Conservation (phyloP, 2,329 filamentous ascomycete species). For the Aspergillus jensenii region DNA sequence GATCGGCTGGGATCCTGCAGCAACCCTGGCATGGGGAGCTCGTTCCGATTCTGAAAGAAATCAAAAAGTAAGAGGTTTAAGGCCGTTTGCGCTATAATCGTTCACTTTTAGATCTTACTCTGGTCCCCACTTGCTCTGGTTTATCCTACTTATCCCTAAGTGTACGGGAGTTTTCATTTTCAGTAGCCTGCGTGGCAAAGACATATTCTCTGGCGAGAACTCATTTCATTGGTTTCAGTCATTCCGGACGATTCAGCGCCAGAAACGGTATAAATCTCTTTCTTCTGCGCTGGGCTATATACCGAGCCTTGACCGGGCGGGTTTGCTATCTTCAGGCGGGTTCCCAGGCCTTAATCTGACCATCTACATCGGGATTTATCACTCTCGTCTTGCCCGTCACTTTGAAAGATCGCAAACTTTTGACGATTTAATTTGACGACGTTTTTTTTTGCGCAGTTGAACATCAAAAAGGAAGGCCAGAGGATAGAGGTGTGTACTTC, state of each 20-base stretch:
- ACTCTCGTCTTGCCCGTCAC: not conserved
- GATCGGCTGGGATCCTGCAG: conserved; percentile 28
- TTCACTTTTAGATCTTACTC: conserved; percentile 23
- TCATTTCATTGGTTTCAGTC: conserved; percentile 4
- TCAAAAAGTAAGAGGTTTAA: conserved; percentile 17
- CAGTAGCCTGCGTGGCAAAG: conserved; percentile 19
- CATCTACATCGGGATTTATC: not conserved
- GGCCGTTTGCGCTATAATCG: conserved; percentile 28
- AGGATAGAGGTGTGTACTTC: not conserved
- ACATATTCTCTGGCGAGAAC: conserved; percentile 10
- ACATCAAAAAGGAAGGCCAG: not conserved
- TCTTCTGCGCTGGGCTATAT: conserved; percentile 1
- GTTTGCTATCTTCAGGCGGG: not conserved
- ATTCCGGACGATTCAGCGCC: not conserved
- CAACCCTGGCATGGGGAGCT: conserved; percentile 28
- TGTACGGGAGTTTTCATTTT: conserved; percentile 17
- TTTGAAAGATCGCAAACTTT: not conserved
- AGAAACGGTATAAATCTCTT: conserved; percentile 1
- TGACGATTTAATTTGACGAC: not conserved
- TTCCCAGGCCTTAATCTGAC: not conserved
- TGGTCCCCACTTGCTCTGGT: conserved; percentile 9
- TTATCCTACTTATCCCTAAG: conserved; percentile 14
- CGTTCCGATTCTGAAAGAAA: conserved; percentile 19
- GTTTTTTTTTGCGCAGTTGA: not conserved
- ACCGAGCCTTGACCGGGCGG: not conserved